Evolutionary conservation across 306 rosid species (phyloP).

Genomic region (Acacia confusa): DNA sequence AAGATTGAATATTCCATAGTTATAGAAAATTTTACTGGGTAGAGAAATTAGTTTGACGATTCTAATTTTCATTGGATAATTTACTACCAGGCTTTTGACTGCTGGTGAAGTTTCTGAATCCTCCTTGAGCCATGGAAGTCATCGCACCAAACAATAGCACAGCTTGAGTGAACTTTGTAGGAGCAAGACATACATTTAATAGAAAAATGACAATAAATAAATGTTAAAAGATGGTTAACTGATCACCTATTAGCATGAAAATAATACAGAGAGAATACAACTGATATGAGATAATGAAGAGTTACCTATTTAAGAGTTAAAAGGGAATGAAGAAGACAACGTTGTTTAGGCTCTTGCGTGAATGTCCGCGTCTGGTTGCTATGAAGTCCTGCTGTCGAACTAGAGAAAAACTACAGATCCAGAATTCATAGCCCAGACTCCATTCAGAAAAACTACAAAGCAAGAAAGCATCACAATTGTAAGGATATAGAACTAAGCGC

Average conservation of each 20-base stretch:
- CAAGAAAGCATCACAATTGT: no score
- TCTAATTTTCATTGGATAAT: slow-evolving; percentile 35
- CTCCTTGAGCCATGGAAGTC: slow-evolving; percentile 55
- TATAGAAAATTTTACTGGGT: slow-evolving; percentile 34
- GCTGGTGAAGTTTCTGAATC: slow-evolving; percentile 20
- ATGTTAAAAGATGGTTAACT: background rate
- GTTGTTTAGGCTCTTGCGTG: background rate
- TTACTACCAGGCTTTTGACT: slow-evolving; percentile 21
- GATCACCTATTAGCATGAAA: background rate
- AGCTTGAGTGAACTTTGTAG: background rate
- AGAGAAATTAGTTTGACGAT: slow-evolving; percentile 36
- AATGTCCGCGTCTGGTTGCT: background rate
- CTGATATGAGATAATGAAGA: background rate
- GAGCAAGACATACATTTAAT: background rate
- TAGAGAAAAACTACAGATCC: no score
- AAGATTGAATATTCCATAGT: slow-evolving; percentile 4
- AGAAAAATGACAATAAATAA: no score
- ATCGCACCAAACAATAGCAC: slow-evolving; percentile 4
- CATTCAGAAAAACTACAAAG: no score
- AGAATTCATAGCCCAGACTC: no score
- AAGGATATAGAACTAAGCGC: no score
- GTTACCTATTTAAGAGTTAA: background rate
- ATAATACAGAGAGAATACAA: background rate
- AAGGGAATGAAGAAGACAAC: background rate
- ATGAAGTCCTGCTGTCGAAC: background rate